Conservation (phyloP, 768 basidiomycete species). For the Hypholoma fasciculare region DNA sequence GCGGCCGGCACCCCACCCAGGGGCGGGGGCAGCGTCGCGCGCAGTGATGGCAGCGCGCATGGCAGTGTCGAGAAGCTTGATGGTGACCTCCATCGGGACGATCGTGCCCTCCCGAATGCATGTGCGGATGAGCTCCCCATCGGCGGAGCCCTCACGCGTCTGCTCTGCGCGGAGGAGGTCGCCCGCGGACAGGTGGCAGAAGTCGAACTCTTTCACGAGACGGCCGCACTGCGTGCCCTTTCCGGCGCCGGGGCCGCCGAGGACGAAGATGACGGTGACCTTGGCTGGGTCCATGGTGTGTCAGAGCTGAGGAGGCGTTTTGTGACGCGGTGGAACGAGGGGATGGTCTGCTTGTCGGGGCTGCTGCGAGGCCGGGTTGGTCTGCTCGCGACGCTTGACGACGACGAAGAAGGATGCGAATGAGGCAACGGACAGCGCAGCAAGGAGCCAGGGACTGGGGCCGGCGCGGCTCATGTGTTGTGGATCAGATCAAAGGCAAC, state of each 20-base stretch:
- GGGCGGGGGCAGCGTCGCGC: conserved; percentile 28
- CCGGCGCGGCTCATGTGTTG: conserved; percentile 28
- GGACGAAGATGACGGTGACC: conserved; percentile 90
- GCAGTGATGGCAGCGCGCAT: conserved; percentile 51
- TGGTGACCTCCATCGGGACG: conserved; percentile 95
- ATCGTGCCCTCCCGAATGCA: conserved; percentile 92
- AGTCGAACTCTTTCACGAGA: conserved; percentile 83
- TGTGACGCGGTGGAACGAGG: conserved; percentile 61
- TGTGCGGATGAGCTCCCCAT: conserved; percentile 81
- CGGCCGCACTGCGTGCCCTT: conserved; percentile 94
- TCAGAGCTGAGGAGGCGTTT: conserved; percentile 13
- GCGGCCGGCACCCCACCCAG: conserved; percentile 67
- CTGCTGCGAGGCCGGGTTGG: conserved; percentile 59
- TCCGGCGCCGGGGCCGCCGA: conserved; percentile 96
- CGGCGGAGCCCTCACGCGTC: conserved; percentile 77
- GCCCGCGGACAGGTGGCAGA: conserved; percentile 96
- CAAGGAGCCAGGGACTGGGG: conserved; percentile 66
- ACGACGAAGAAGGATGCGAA: conserved; percentile 59
- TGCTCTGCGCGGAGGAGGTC: conserved; percentile 97
- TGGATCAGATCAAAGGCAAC: conserved; percentile 16
- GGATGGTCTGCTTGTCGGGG: conserved; percentile 66
- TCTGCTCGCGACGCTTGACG: conserved; percentile 54
- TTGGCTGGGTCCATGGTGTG: conserved; percentile 33
- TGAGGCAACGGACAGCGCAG: conserved; percentile 55
- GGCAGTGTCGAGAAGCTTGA: conserved; percentile 93